Base-by-base conservation (phyloP, 2,329 filamentous ascomycete species). In the Hymenoscyphus occultus region DNA sequence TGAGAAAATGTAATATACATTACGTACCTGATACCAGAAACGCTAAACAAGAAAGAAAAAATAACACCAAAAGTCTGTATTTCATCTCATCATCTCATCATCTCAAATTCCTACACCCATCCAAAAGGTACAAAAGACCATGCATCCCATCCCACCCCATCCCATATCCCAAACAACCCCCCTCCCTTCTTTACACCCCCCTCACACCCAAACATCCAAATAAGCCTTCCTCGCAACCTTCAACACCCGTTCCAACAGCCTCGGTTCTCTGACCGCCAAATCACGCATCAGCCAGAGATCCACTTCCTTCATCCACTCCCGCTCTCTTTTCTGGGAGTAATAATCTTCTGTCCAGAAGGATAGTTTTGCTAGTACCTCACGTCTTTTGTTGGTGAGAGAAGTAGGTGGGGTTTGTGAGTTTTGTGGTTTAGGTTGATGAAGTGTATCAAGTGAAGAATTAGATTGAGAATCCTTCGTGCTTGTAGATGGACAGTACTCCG, bases 1-100 rank as follows among this genome's bases (percentile, higher is more conserved):
- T 73, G 82, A 89, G 76, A 81, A 75, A 65, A 51, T 76, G 56
- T 64, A 64, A 68, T 75, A 13, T 74, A 66, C 67, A 59, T 13
- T 61, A 54, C 10, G n/a, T 28, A 22, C 5, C 45, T 35, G 35
- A 35, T 35, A 35, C 35, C 7, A 22, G 28, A 22, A 51, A 28
- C 28, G 3, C 28, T 1, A 28, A 28, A 28, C 28, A 28, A 28
- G 28, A 13, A 51, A 22, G n/a, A 19, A 48, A 51, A 51, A 28
- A 12, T 1, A 22, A 51, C 9, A 4, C 7, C 7, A 28, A 51
- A 22, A 1, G 2, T 13, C 2, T 6, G 35, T 51, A 12, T 28
- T 10, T 12, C 45, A 10, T 48, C 45, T 48, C 1, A n/a, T 12
- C 45, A 10, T 48, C 45, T 48, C 1, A n/a, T 6, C 7, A 28